These are phyloP conservation scores for Vaccinium myrtillus DNA, from an alignment of 148 eudicot genomes.

Conservation along the genomic window DNA sequence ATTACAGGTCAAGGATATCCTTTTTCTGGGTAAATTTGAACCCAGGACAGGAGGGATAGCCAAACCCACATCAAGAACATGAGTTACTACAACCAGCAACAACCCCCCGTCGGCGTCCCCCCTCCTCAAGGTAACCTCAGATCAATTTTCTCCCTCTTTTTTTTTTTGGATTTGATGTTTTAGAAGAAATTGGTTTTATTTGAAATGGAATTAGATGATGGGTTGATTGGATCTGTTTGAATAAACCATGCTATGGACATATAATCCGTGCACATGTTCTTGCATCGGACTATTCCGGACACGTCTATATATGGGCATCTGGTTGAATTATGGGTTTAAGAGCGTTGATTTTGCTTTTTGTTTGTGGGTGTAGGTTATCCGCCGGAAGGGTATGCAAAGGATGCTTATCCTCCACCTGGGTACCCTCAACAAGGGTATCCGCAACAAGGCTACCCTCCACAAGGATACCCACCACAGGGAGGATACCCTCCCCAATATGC, in stretches of 20 bases:
- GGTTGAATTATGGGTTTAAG: neutral
- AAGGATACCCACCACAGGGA: slow-evolving; percentile 11
- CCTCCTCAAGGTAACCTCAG: slow-evolving; percentile 68
- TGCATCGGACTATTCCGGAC: too few species aligned
- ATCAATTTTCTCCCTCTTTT: neutral
- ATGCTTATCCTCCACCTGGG: slow-evolving; percentile 69
- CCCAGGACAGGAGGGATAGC: neutral
- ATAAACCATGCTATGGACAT: too few species aligned
- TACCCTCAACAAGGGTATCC: slow-evolving; percentile 31
- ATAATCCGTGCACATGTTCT: too few species aligned
- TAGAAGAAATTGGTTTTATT: neutral
- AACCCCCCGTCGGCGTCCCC: slow-evolving; percentile 82
- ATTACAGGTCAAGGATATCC: neutral
- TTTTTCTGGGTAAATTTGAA: neutral
- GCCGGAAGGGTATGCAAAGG: slow-evolving; percentile 58
- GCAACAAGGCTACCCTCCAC: slow-evolving; percentile 50
- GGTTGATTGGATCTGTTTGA: slow-evolving; percentile 18
- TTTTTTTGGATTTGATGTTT: neutral
- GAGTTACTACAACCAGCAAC: slow-evolving; percentile 82
- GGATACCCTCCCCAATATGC: slow-evolving; percentile 23
- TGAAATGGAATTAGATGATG: neutral
- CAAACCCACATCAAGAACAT: slow-evolving; percentile 20
- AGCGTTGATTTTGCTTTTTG: neutral
- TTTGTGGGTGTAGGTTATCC: slow-evolving; percentile 47
- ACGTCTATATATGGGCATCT: too few species aligned